A percentile compares a stretch with the other conserved stretches of the same genome.
Evolutionary conservation across 2,329 filamentous ascomycete species (phyloP).

Genomic region (Phoma sp.): DNA sequence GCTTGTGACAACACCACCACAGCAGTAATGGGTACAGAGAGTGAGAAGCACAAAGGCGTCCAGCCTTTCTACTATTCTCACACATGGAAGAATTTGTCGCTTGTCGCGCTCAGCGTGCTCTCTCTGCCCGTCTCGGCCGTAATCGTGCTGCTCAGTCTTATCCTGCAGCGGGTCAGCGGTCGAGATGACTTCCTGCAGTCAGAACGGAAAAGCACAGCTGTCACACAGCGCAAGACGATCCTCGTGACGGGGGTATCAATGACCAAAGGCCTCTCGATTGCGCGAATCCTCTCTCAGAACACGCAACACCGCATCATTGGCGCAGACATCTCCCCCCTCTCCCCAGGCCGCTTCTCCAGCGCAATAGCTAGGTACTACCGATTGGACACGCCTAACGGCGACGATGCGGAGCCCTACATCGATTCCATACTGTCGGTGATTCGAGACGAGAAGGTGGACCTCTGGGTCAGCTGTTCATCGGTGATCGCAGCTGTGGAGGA

Average conservation of each 20-base stretch:
- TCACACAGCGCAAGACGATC: slow-evolving; percentile 56
- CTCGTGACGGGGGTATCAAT: slow-evolving; percentile 77
- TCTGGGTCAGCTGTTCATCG: slow-evolving; percentile 79
- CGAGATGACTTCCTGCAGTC: slow-evolving; percentile 26
- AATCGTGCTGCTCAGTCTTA: slow-evolving; percentile 31
- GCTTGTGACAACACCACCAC: slow-evolving; percentile 4
- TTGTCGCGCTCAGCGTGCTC: slow-evolving; percentile 53
- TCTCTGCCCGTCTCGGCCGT: slow-evolving; percentile 57
- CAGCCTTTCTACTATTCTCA: slow-evolving; percentile 48
- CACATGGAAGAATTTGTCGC: slow-evolving; percentile 54
- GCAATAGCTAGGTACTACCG: slow-evolving; percentile 62
- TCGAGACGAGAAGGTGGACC: slow-evolving; percentile 64
- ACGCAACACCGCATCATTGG: slow-evolving; percentile 74
- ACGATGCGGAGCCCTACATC: slow-evolving; percentile 59
- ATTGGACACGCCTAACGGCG: slow-evolving; percentile 46
- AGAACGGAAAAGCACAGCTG: slow-evolving; percentile 14
- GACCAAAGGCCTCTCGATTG: slow-evolving; percentile 71
- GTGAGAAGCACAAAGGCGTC: slow-evolving; percentile 9
- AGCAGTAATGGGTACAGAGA: slow-evolving; percentile 17
- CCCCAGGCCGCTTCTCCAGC: slow-evolving; percentile 60
- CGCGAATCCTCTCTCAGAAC: slow-evolving; percentile 66
- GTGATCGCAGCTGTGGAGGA: slow-evolving; percentile 70
- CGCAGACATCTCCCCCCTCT: slow-evolving; percentile 61
- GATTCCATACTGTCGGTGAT: slow-evolving; percentile 65
- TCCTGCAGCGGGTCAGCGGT: slow-evolving; percentile 25